Evolutionary conservation across 352 stramenopile species (phyloP).

Genomic region (Lagenidium sp.): DNA sequence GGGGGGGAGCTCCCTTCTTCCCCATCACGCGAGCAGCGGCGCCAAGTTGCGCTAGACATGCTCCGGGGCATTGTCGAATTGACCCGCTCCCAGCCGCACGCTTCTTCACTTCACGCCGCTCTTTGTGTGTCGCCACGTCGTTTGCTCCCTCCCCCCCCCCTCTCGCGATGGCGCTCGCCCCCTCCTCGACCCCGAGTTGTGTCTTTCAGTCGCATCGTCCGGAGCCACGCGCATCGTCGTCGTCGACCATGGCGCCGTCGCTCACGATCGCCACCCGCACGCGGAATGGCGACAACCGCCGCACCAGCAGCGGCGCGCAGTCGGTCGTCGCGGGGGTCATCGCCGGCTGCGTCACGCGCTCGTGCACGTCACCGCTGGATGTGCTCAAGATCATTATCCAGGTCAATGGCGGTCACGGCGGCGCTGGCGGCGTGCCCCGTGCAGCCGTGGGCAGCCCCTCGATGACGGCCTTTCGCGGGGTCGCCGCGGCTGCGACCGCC

Average conservation of each 20-base stretch:
- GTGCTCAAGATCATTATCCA: slow-evolving; percentile 84
- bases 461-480: slow-evolving; percentile 17
- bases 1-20: no score
- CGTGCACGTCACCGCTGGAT: slow-evolving; percentile 71
- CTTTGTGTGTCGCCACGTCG: not conserved
- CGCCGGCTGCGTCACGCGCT: slow-evolving; percentile 72
- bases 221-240: not conserved
- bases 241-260: not conserved
- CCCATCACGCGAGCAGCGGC: no score
- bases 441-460: no score
- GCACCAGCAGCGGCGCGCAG: slow-evolving; percentile 27
- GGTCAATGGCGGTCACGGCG: slow-evolving; percentile 59
- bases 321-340: slow-evolving; percentile 66
- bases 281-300: not conserved
- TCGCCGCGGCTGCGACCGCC: slow-evolving; percentile 8
- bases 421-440: no score
- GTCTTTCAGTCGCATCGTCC: slow-evolving; percentile 6
- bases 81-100: not conserved
- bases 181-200: slow-evolving; percentile 2
- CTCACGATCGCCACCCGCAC: not conserved
- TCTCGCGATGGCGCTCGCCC: slow-evolving; percentile 1
- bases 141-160: slow-evolving; percentile 1
- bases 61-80: no score
- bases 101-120: not conserved
- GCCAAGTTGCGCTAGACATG: no score